These are phyloP conservation scores for Phytophthora litchii DNA, from an alignment of 352 stramenopile species.

Conservation along the genomic window DNA sequence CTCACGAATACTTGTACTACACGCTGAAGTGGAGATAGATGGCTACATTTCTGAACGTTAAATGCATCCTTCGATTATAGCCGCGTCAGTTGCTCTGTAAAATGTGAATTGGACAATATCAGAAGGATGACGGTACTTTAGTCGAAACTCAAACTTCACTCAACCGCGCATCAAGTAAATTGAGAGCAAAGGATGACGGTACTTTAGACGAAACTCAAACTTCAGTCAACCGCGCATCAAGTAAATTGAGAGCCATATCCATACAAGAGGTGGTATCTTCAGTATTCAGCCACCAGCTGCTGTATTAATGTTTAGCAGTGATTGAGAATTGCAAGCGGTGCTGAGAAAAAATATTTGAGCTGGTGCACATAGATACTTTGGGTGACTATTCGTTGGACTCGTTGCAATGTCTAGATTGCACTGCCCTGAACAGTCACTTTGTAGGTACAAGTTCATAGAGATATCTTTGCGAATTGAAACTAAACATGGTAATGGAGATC, in stretches of 20 bases:
- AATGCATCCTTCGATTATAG: conserved; percentile 6
- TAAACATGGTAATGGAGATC: background rate
- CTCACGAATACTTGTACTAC: no score
- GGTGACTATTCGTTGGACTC: conserved; percentile 20
- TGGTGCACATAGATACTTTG: background rate
- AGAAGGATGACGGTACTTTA: background rate
- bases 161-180: no score
- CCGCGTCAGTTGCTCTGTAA: background rate
- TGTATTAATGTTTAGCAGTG: background rate
- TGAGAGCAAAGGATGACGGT: background rate
- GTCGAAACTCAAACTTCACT: no score
- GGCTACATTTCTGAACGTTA: conserved; percentile 28
- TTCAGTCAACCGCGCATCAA: no score
- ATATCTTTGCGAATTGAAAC: background rate
- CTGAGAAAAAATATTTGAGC: conserved; percentile 19
- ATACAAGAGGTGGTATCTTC: background rate
- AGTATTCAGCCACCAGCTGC: conserved; percentile 11
- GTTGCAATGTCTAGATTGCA: conserved; percentile 11
- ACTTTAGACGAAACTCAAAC: background rate
- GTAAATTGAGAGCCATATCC: background rate
- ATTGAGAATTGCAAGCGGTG: conserved; percentile 7
- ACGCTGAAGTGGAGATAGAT: conserved; percentile 23
- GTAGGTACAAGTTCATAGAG: no score
- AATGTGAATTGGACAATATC: background rate
- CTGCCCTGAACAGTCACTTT: background rate